These are phyloP conservation scores for Rhododendron ovatum DNA, from an alignment of 148 eudicot genomes.

Conservation along the genomic window DNA sequence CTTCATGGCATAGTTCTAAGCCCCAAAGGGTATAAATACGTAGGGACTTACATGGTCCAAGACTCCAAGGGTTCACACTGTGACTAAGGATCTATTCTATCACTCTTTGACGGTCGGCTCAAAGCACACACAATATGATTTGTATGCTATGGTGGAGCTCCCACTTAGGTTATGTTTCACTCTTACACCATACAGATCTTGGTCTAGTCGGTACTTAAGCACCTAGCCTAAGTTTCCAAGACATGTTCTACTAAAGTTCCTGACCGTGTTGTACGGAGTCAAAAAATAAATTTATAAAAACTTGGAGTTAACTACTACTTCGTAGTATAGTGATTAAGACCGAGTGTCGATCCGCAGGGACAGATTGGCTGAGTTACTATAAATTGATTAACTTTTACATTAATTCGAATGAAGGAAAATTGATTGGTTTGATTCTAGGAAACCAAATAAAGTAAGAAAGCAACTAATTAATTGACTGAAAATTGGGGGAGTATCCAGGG, in stretches of 20 bases:
- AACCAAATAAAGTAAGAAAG: too few relatives aligned
- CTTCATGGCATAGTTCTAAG: neutral
- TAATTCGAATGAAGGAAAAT: too few relatives aligned
- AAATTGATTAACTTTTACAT: too few relatives aligned
- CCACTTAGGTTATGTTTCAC: neutral
- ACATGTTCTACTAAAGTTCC: neutral
- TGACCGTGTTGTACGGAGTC: too few relatives aligned
- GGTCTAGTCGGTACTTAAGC: neutral
- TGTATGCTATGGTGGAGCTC: neutral
- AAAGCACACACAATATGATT: neutral
- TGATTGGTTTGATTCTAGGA: too few relatives aligned
- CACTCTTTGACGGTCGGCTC: neutral
- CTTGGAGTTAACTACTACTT: too few relatives aligned
- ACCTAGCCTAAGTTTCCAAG: neutral
- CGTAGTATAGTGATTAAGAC: too few relatives aligned
- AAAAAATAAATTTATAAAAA: too few relatives aligned
- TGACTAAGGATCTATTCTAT: neutral
- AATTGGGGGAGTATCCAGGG: too few relatives aligned
- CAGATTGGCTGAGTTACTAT: too few relatives aligned
- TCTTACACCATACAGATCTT: neutral
- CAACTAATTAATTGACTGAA: too few relatives aligned
- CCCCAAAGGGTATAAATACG: neutral
- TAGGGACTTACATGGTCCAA: neutral
- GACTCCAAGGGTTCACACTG: neutral
- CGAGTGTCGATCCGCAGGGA: too few relatives aligned